A percentile compares a stretch with the other conserved stretches of the same genome.
These are phyloP conservation scores for Fusarium albidum DNA, from an alignment of 2,329 filamentous ascomycete genomes.

Conservation along the genomic window DNA sequence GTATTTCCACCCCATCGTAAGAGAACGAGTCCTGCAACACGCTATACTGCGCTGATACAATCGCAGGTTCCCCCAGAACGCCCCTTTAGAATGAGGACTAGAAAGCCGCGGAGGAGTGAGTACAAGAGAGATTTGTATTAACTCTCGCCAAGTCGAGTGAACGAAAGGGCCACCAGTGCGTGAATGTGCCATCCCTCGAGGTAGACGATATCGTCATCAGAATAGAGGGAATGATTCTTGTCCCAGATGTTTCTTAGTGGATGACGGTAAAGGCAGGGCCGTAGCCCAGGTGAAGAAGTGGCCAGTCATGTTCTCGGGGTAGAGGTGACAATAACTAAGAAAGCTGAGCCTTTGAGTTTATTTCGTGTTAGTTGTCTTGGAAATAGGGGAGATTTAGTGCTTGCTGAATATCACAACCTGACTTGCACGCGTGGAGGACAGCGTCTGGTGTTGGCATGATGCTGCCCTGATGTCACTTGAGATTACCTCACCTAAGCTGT, in stretches of 20 bases:
- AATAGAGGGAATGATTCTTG: constrained; percentile 23
- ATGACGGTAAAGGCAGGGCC: constrained; percentile 27
- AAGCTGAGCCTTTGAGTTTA: neutral
- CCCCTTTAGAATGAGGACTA: no score
- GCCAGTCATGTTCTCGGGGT: constrained; percentile 11
- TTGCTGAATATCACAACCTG: neutral
- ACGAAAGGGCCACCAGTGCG: neutral
- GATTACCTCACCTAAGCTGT: no score
- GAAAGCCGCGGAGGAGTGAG: no score
- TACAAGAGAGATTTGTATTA: no score
- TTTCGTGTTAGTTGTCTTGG: neutral
- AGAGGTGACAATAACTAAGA: constrained; percentile 8
- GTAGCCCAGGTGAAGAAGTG: constrained; percentile 34
- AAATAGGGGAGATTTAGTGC: neutral
- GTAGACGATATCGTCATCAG: constrained; percentile 32
- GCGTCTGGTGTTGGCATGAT: no score
- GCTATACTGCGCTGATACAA: no score
- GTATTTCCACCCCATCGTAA: no score
- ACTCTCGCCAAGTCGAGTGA: no score
- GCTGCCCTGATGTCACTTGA: no score
- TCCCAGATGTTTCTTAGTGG: constrained; percentile 23
- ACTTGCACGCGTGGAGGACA: no score
- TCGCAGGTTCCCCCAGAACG: no score
- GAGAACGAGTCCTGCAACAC: no score
- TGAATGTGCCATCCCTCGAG: constrained; percentile 35